phyloP scores from a whole-genome alignment of 108 stramenopile genomes.

The Aurantiochytrium sp. region DNA sequence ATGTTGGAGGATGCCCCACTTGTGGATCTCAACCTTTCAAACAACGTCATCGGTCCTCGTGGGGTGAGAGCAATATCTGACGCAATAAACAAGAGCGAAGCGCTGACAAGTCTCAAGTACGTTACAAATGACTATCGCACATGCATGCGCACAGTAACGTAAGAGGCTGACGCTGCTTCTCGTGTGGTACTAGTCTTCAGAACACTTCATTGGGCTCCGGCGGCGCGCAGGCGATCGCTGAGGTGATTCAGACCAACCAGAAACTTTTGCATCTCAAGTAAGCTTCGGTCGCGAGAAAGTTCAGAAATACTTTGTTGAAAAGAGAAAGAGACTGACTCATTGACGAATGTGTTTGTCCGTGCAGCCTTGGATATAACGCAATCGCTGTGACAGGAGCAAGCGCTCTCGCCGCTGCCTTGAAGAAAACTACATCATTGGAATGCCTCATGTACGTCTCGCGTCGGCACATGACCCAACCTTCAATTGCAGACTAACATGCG shows the following conservation, averaged over 20 bases:
- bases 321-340: too few relatives aligned
- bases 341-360: too few relatives aligned
- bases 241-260: background rate
- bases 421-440: background rate
- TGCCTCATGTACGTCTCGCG: background rate
- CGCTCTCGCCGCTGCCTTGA: background rate
- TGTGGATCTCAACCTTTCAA: background rate
- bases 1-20: background rate
- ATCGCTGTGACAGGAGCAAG: background rate
- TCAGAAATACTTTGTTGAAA: background rate
- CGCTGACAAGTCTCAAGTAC: background rate
- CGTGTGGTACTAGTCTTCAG: background rate
- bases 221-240: background rate
- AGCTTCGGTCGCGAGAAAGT: background rate
- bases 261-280: background rate
- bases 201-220: background rate
- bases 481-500: too few relatives aligned
- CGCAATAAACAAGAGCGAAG: background rate
- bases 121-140: background rate
- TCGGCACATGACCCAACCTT: too few relatives aligned
- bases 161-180: background rate
- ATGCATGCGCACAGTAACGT: too few relatives aligned
- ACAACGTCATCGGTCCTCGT: background rate
- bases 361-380: background rate
- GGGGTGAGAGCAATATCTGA: background rate